phyloP scores from a whole-genome alignment of 805 yeast species.

The Maudiozyma bulderi region DNA sequence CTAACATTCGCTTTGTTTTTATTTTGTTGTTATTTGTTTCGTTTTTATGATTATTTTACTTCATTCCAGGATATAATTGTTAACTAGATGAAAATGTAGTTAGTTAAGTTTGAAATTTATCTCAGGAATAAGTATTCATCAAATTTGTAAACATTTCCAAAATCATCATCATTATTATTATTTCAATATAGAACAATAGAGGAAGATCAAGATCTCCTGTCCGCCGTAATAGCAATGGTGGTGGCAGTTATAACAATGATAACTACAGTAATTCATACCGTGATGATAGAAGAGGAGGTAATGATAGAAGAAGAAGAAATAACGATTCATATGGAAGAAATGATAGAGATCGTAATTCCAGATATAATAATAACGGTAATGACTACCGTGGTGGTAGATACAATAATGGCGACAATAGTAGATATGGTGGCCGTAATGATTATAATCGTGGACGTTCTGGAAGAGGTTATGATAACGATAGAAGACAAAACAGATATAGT shows the following conservation, averaged over 20 bases:
- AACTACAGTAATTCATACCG: constrained; percentile 6
- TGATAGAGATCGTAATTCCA: constrained; percentile 3
- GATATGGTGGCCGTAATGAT: constrained; percentile 5
- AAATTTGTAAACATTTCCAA: background rate
- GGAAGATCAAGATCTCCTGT: constrained; percentile 20
- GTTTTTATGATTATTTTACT: no score
- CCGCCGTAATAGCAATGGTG: constrained; percentile 8
- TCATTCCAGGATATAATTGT: no score
- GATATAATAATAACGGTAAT: constrained; percentile 1
- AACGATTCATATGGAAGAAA: background rate
- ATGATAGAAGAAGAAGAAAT: background rate
- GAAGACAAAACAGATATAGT: constrained; percentile 9
- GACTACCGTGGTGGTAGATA: background rate
- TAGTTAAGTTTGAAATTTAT: no score
- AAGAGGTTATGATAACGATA: constrained; percentile 11
- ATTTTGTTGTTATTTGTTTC: no score
- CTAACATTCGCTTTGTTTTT: no score
- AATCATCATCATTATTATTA: background rate
- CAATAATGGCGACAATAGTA: constrained; percentile 1
- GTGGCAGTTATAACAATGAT: constrained; percentile 10
- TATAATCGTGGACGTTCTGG: constrained; percentile 8
- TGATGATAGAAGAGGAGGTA: constrained; percentile 4
- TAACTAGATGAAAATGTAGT: no score
- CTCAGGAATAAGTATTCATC: no score
- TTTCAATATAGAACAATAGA: constrained; percentile 5